Percentiles rank a stretch among this genome's conserved stretches.
Conservation (phyloP, 1,284 basidiomycete genomes). For the Ganoderma meredithae region DNA sequence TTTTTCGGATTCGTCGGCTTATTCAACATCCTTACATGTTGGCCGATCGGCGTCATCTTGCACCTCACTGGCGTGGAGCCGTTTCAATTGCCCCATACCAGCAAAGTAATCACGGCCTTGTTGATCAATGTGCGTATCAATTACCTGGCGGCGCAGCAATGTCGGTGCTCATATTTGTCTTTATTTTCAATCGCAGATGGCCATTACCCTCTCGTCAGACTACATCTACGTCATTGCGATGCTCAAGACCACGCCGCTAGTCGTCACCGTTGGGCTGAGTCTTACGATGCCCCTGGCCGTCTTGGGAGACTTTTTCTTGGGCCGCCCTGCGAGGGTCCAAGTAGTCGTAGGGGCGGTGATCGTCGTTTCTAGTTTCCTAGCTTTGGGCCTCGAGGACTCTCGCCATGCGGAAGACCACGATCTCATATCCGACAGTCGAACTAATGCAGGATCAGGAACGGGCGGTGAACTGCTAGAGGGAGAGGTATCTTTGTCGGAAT, state of each 20-base stretch:
- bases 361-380: conserved; percentile 72
- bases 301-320: conserved; percentile 77
- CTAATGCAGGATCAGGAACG: conserved; percentile 31
- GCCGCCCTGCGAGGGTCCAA: conserved; percentile 59
- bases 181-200: conserved; percentile 64
- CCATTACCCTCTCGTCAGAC: conserved; percentile 85
- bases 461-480: conserved; percentile 32
- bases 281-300: conserved; percentile 95
- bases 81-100: conserved; percentile 76
- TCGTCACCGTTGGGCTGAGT: conserved; percentile 93
- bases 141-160: conserved; percentile 2
- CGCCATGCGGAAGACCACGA: conserved; percentile 41
- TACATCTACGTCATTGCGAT: conserved; percentile 92
- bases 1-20: conserved; percentile 95
- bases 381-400: conserved; percentile 68
- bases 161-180: background rate
- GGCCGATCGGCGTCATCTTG: conserved; percentile 86
- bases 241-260: conserved; percentile 95
- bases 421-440: conserved; percentile 31
- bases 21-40: conserved; percentile 84
- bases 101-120: conserved; percentile 69
- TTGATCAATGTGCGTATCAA: conserved; percentile 69
- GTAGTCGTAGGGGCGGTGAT: conserved; percentile 73
- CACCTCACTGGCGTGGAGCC: conserved; percentile 80
- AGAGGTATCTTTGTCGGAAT: conserved; percentile 23